A percentile compares a stretch with the other conserved stretches of the same genome.
Evolutionary conservation across 305 asterid species (phyloP).

Genomic region (Withania somnifera): DNA sequence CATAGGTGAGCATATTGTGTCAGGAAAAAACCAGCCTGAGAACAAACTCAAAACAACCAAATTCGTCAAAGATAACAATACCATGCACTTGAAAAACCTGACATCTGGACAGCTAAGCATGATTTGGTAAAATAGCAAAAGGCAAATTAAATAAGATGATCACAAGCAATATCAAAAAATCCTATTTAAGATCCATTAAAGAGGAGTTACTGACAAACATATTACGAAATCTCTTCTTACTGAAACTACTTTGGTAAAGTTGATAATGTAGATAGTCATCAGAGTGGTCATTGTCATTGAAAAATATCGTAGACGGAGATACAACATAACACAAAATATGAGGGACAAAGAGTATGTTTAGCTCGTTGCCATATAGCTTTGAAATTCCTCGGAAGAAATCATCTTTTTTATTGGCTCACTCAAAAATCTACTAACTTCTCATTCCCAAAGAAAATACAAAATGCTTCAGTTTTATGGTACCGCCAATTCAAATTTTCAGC

Average conservation of each 20-base stretch:
- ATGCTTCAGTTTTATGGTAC: background rate
- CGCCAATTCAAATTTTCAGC: background rate
- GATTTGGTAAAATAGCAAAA: too few species aligned
- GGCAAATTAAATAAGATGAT: too few species aligned
- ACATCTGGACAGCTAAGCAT: too few species aligned
- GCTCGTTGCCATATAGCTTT: background rate
- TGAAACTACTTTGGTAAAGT: background rate
- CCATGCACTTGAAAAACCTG: background rate
- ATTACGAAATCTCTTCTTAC: background rate
- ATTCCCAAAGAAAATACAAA: background rate
- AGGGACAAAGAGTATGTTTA: background rate
- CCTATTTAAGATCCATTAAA: background rate
- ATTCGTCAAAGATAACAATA: background rate
- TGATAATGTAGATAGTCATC: background rate
- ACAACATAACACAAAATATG: background rate
- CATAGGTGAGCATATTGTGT: constrained; percentile 72
- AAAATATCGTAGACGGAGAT: background rate
- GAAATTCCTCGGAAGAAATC: background rate
- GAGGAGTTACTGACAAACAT: background rate
- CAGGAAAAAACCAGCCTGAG: constrained; percentile 85
- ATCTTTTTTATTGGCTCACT: too few species aligned
- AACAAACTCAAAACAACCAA: constrained; percentile 12
- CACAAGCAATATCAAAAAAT: background rate
- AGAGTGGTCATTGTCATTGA: background rate
- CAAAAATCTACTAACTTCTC: background rate